These are phyloP conservation scores for Neocallimastix lanati DNA, from an alignment of 192 early-diverging fungal genomes.

Conservation along the genomic window DNA sequence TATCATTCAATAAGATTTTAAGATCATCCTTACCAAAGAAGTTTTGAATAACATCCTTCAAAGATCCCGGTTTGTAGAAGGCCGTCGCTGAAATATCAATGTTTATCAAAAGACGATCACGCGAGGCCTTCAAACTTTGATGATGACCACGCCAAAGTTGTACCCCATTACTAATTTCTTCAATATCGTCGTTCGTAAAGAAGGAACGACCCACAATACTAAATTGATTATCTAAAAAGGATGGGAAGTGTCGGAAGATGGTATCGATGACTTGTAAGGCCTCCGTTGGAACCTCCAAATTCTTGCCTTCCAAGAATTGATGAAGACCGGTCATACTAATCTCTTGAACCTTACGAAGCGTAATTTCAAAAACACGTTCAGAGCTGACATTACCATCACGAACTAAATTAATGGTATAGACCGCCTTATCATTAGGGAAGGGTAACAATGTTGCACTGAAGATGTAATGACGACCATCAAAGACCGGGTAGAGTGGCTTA, in stretches of 20 bases:
- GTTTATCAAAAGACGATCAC: constrained; percentile 40
- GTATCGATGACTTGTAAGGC: constrained; percentile 48
- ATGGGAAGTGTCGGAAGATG: constrained; percentile 63
- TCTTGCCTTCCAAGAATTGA: constrained; percentile 19
- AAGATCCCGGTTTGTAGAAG: constrained; percentile 28
- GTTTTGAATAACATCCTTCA: neutral
- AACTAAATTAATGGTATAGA: constrained; percentile 36
- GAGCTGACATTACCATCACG: constrained; percentile 25
- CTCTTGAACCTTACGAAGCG: constrained; percentile 1
- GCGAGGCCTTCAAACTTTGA: constrained; percentile 61
- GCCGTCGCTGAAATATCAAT: constrained; percentile 40
- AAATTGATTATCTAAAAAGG: constrained; percentile 29
- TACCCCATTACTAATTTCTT: constrained; percentile 45
- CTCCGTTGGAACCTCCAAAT: constrained; percentile 23
- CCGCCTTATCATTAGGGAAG: constrained; percentile 26
- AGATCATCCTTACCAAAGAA: neutral
- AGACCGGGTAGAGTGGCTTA: constrained; percentile 45
- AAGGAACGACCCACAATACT: constrained; percentile 74
- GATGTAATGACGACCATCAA: constrained; percentile 66
- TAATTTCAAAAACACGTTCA: neutral
- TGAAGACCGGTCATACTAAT: constrained; percentile 5
- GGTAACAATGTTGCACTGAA: constrained; percentile 38
- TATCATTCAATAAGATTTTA: neutral
- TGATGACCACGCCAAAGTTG: constrained; percentile 90
- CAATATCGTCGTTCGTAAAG: constrained; percentile 52